Percentiles rank a stretch among this genome's conserved stretches.
Conservation (phyloP, 495 filamentous ascomycete genomes). For the Polyplosphaeria fusca region DNA sequence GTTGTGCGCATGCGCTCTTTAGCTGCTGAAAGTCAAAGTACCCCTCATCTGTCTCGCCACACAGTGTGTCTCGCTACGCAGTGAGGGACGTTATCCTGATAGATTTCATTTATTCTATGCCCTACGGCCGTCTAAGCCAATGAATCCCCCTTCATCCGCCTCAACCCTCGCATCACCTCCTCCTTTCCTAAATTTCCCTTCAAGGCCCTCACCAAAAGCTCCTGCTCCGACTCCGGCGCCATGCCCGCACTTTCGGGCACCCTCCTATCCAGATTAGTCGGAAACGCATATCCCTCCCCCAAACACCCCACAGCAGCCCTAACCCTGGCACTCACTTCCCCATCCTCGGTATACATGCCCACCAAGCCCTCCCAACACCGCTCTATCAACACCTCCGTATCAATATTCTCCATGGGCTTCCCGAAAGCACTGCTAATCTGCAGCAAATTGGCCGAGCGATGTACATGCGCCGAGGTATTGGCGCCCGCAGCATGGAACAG, state of each 20-base stretch:
- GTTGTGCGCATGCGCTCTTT: too few relatives aligned
- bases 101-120: too few relatives aligned
- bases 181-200: constrained; percentile 40
- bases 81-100: too few relatives aligned
- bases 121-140: too few relatives aligned
- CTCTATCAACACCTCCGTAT: constrained; percentile 47
- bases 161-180: constrained; percentile 42
- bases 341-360: constrained; percentile 38
- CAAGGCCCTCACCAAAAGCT: constrained; percentile 48
- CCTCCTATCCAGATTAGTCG: constrained; percentile 53
- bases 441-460: constrained; percentile 52
- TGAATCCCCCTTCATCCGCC: constrained; percentile 39
- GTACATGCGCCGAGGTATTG: constrained; percentile 48
- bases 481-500: constrained; percentile 56
- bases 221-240: constrained; percentile 55
- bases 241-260: constrained; percentile 51
- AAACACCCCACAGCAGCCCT: constrained; percentile 47
- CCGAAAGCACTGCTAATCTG: constrained; percentile 56
- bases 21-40: too few relatives aligned
- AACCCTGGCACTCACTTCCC: constrained; percentile 35
- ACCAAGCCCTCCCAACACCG: constrained; percentile 44
- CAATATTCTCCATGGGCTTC: constrained; percentile 57
- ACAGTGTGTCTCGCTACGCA: too few relatives aligned
- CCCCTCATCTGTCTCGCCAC: too few relatives aligned
- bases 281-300: constrained; percentile 57